Evolutionary conservation across 2,329 filamentous ascomycete species (phyloP).

Genomic region (Emergomyces pasteurianus): DNA sequence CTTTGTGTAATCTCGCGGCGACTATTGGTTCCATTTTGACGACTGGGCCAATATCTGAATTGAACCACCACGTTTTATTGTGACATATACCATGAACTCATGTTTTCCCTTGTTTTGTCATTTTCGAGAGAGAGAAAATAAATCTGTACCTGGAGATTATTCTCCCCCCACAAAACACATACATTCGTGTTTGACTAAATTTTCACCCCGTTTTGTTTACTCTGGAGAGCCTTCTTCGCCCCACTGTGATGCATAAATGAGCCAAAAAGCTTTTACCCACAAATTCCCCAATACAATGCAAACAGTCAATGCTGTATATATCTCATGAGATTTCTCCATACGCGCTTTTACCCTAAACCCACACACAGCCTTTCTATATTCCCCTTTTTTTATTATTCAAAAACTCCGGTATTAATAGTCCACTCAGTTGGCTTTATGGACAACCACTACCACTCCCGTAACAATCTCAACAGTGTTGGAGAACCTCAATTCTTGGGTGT

Average conservation of each 20-base stretch:
- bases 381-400: too few species aligned
- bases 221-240: not conserved
- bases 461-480: too few species aligned
- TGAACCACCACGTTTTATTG: not conserved
- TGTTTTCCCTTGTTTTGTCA: not conserved
- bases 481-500: too few species aligned
- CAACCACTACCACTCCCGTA: too few species aligned
- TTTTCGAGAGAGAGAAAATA: not conserved
- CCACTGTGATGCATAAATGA: not conserved
- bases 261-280: not conserved
- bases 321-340: not conserved
- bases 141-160: not conserved
- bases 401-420: too few species aligned
- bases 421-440: too few species aligned
- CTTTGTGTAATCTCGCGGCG: not conserved
- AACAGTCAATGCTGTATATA: not conserved
- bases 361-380: too few species aligned
- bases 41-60: not conserved
- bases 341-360: not conserved
- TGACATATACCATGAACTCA: not conserved
- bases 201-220: not conserved
- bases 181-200: not conserved
- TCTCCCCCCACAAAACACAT: not conserved
- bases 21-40: not conserved
- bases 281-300: not conserved